Conservation (phyloP, 2,329 filamentous ascomycete genomes). For the Arthroderma sp. region DNA sequence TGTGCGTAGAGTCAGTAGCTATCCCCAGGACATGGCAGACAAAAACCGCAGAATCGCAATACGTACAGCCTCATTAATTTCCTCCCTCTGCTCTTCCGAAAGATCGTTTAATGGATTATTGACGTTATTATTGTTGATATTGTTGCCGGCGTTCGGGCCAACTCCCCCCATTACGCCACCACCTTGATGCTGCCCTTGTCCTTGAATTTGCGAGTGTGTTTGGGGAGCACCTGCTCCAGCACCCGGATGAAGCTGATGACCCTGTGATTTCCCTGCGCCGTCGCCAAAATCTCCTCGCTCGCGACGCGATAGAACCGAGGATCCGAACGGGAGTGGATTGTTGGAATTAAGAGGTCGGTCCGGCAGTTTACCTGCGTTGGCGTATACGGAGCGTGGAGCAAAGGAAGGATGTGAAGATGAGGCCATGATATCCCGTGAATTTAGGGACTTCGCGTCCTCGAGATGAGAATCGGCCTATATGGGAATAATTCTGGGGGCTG, state of each 20-base stretch:
- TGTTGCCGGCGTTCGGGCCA: slow-evolving; percentile 32
- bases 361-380: slow-evolving; percentile 40
- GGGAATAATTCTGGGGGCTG: slow-evolving; percentile 4
- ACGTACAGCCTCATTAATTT: slow-evolving; percentile 85
- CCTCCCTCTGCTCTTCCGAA: slow-evolving; percentile 79
- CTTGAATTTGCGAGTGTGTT: slow-evolving; percentile 19
- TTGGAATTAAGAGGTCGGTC: slow-evolving; percentile 34
- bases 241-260: slow-evolving; percentile 21
- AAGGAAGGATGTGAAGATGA: slow-evolving; percentile 43
- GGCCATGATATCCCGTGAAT: slow-evolving; percentile 27
- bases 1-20: slow-evolving; percentile 28
- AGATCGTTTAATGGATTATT: slow-evolving; percentile 45
- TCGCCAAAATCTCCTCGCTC: slow-evolving; percentile 14
- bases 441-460: neutral
- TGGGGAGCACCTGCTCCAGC: slow-evolving; percentile 29
- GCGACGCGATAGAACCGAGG: slow-evolving; percentile 33
- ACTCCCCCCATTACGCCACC: slow-evolving; percentile 29
- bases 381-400: slow-evolving; percentile 42
- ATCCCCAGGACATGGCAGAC: neutral
- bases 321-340: slow-evolving; percentile 31
- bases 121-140: slow-evolving; percentile 23
- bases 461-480: neutral
- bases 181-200: slow-evolving; percentile 5
- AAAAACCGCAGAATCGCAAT: neutral
- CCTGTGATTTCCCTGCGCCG: slow-evolving; percentile 19